phyloP scores from a whole-genome alignment of 75 land plant genomes.

The Gnetum montanum region DNA sequence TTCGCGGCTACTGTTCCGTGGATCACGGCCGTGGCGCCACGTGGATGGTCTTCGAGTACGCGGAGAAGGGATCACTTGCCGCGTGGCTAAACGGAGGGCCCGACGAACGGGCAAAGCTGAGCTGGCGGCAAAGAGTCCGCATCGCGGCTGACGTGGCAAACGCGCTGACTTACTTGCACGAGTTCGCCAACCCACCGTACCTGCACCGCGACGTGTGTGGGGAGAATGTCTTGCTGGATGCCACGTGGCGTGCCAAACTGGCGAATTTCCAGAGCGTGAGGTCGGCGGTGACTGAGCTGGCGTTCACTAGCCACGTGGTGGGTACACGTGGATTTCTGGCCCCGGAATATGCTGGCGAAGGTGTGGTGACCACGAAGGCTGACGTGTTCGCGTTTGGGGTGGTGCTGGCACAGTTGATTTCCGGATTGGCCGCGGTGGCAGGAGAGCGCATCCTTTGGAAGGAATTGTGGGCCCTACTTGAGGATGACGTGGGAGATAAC shows the following conservation, averaged over 20 bases:
- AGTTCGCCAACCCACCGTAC: slow-evolving; percentile 46
- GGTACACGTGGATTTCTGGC: slow-evolving; percentile 70
- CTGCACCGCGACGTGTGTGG: slow-evolving; percentile 63
- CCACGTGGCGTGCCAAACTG: slow-evolving; percentile 51
- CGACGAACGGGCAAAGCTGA: slow-evolving; percentile 7
- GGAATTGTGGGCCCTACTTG: slow-evolving; percentile 13
- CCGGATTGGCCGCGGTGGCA: slow-evolving; percentile 38
- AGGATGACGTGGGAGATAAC: slow-evolving; percentile 17
- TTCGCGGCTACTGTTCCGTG: slow-evolving; percentile 44
- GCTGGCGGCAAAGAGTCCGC: slow-evolving; percentile 46
- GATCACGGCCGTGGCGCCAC: slow-evolving; percentile 20
- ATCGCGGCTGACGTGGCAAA: slow-evolving; percentile 62
- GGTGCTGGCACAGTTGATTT: slow-evolving; percentile 48
- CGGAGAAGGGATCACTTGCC: slow-evolving; percentile 57
- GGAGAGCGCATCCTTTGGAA: not conserved
- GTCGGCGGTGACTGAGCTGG: slow-evolving; percentile 9
- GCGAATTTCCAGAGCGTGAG: slow-evolving; percentile 50
- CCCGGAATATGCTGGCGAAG: slow-evolving; percentile 60
- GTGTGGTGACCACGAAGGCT: slow-evolving; percentile 46
- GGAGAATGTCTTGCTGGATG: slow-evolving; percentile 51
- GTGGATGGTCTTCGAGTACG: slow-evolving; percentile 62
- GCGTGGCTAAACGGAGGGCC: slow-evolving; percentile 27
- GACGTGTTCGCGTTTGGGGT: slow-evolving; percentile 76
- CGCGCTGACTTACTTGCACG: slow-evolving; percentile 68
- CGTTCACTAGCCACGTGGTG: slow-evolving; percentile 26